These are phyloP conservation scores for Lentinula edodes DNA, from an alignment of 768 basidiomycete genomes.

Conservation along the genomic window DNA sequence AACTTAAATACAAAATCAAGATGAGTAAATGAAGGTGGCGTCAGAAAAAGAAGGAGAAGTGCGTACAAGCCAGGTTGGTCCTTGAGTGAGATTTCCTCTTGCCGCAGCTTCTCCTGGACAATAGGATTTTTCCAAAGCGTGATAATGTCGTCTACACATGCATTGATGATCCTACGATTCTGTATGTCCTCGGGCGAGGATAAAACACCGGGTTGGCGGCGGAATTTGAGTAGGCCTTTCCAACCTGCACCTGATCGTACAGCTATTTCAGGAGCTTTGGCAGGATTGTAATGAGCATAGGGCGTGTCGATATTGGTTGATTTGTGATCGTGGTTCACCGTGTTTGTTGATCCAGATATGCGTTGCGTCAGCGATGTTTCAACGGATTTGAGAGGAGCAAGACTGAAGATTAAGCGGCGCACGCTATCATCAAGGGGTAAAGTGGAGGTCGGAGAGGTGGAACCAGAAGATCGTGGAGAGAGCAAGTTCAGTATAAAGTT, in stretches of 20 bases:
- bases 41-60: constrained; percentile 11
- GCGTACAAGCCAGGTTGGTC: constrained; percentile 61
- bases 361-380: constrained; percentile 43
- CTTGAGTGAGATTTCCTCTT: constrained; percentile 41
- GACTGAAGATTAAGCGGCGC: constrained; percentile 40
- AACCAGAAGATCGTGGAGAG: background rate
- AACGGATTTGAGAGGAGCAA: constrained; percentile 51
- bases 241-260: constrained; percentile 44
- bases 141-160: constrained; percentile 49
- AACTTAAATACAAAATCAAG: constrained; percentile 30
- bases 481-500: constrained; percentile 34
- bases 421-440: constrained; percentile 26
- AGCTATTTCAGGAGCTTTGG: constrained; percentile 40
- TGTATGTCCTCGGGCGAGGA: constrained; percentile 29
- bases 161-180: constrained; percentile 43
- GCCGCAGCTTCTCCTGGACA: constrained; percentile 37
- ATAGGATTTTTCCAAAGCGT: constrained; percentile 44
- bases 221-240: constrained; percentile 38
- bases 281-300: constrained; percentile 26
- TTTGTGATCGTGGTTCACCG: background rate
- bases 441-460: background rate
- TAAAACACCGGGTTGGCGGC: constrained; percentile 20
- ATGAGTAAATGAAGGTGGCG: background rate
- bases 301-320: background rate
- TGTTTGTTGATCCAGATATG: constrained; percentile 26